Base-by-base conservation (phyloP, 331 rosid species). In the Malus hybrid region DNA sequence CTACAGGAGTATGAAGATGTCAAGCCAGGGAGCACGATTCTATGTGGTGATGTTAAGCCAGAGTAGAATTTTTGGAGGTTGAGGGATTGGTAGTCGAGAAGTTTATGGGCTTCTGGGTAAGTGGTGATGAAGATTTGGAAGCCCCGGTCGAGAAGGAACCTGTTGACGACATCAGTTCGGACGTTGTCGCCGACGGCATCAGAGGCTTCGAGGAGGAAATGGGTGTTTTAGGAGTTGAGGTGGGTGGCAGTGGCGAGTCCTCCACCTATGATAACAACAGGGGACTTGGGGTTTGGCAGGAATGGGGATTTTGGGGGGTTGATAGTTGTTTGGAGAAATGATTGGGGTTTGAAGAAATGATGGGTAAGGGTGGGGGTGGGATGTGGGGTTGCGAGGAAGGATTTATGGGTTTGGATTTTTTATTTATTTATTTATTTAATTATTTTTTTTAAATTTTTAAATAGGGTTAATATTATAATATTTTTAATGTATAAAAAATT, bases 91-190 rank as follows among this genome's bases (percentile, higher is more conserved):
- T 24, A 24, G 39, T 89, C 61, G 75, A 92, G 93, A 48, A 92
- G 92, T 33, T 80, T 86, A 24, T 71, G 81, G 58, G 93, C 96
- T 82, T 92, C 96, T 0, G 96, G 96, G 64, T 92, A 92, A 6
- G 89, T 92, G 2, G 97, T 92, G 77, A 92, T 92, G 83, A 92
- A 89, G 85, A 92, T 92, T 77, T 92, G 97, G 77, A 92, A 92
- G 52, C 97, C 96, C 3, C 96, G 92, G 82, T 92, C 96, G 8
- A 92, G 89, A 72, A 83, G 88, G 82, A 92, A 89, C 63, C 89
- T 90, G 67, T 89, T 88, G 7, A 89, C 84, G 69, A 62, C 8
- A 77, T 92, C 97, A 5, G 97, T 89, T n/a, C 96, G 74, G 62
- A 92, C 93, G 24, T 93, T 92, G 71, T 92, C 97, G 1, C 97